Evolutionary conservation across 441 rosid genomes (phyloP).

Genomic region (Arabidopsis lyrata): DNA sequence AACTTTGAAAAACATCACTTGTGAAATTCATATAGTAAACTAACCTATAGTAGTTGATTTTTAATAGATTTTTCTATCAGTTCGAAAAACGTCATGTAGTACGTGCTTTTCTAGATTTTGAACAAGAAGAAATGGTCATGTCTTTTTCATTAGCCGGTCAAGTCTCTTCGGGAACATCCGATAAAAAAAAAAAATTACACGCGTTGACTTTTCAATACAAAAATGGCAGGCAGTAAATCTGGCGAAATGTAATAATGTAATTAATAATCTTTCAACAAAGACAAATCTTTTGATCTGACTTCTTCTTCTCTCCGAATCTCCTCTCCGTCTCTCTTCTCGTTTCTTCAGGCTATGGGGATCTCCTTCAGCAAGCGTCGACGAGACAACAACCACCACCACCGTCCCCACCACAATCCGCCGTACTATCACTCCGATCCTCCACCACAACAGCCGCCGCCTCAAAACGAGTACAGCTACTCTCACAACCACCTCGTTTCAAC

Average conservation of each 20-base stretch:
- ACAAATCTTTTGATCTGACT: slow-evolving; percentile 29
- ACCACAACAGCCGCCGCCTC: slow-evolving; percentile 46
- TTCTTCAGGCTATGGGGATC: slow-evolving; percentile 61
- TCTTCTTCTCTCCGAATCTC: slow-evolving; percentile 12
- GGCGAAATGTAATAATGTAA: background rate
- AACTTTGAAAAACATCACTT: too few relatives aligned
- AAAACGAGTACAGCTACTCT: slow-evolving; percentile 39
- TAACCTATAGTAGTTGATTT: too few relatives aligned
- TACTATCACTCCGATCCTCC: slow-evolving; percentile 30
- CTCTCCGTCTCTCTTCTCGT: slow-evolving; percentile 7
- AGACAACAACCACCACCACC: slow-evolving; percentile 52
- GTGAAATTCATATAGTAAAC: background rate
- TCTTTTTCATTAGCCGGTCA: slow-evolving; percentile 9
- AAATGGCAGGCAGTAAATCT: slow-evolving; percentile 42
- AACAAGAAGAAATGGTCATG: background rate
- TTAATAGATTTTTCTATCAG: too few relatives aligned
- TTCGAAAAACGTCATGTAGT: too few relatives aligned
- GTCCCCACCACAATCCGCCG: slow-evolving; percentile 40
- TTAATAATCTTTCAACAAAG: background rate
- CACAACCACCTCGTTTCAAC: slow-evolving; percentile 38
- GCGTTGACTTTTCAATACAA: background rate
- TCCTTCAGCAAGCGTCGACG: slow-evolving; percentile 75
- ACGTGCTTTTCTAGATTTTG: background rate
- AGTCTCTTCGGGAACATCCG: background rate
- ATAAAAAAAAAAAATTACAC: too few relatives aligned